These are phyloP conservation scores for Citrullus colocynthis DNA, from an alignment of 306 rosid species.

Conservation along the genomic window DNA sequence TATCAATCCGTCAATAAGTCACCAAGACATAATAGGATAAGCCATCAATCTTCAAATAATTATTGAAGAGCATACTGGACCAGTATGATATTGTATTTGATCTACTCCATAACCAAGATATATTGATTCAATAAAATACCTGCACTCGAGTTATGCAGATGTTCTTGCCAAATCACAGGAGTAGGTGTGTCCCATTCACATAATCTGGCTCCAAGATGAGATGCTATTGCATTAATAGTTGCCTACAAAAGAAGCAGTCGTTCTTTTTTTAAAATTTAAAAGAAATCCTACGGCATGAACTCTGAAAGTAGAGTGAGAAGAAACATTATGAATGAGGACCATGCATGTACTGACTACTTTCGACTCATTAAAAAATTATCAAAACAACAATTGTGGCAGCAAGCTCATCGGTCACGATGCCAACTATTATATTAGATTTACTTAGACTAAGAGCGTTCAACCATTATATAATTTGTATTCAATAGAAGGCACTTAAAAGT, in stretches of 20 bases:
- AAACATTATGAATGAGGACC: neutral
- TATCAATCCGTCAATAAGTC: neutral
- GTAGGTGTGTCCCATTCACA: constrained; percentile 90
- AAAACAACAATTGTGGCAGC: neutral
- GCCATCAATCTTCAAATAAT: neutral
- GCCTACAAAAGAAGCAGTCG: constrained; percentile 34
- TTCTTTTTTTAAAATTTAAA: neutral
- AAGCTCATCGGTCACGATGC: neutral
- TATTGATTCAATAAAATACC: constrained; percentile 29
- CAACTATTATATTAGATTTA: neutral
- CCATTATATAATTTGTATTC: neutral
- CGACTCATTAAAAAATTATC: neutral
- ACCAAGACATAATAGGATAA: neutral
- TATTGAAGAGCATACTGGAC: neutral
- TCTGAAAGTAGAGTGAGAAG: constrained; percentile 1
- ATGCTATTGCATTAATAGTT: constrained; percentile 55
- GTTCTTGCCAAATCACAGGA: constrained; percentile 86
- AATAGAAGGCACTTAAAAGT: neutral
- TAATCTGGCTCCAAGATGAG: constrained; percentile 57
- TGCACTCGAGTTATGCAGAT: constrained; percentile 52
- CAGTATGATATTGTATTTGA: neutral
- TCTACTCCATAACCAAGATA: neutral
- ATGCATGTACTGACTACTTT: neutral
- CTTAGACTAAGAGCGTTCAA: neutral
- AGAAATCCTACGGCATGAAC: neutral